Evolutionary conservation across 352 stramenopile species (phyloP), one percentile per base, ranked within the genome.

Genomic region (Phytophthora sp.): DNA sequence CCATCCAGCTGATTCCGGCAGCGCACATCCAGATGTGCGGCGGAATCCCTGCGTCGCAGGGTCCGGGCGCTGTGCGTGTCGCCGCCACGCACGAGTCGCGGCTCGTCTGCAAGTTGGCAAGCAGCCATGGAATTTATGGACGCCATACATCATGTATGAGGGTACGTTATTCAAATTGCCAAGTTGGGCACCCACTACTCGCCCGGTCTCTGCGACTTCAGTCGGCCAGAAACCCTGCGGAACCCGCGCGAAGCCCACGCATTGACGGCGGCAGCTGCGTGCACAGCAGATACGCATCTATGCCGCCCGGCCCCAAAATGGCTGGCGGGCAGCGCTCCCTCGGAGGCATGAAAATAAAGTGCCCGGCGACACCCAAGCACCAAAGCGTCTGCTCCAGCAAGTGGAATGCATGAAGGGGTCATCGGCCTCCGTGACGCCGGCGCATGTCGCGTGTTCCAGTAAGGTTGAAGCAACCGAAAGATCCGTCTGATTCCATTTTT

Each of bases 181-280:
- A 15, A 5, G 16, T 44, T 46, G 18, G 18, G n/a, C 38, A 45
- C 39, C 41, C 42, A 57, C 31, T 33, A 55, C 27, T 31, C 24
- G 54, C 29, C 55, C 29, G 21, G 57, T 67, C 50, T 67, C 49
- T 66, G 26, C 42, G 16, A 31, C 49, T 61, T 50, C 50, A 54
- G 61, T 44, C 20, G 53, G 33, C 42, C 60, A 68, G 47, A 68
- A 47, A 63, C 36, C 59, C 33, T 47, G 31, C 33, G 42, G 11
- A 2, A 1, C 6, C 18, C 8, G 24, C 21, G 36, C 11, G 16
- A 33, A 21, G 35, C 53, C 15, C 54, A 70, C 53, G 47, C 54
- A 54, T 54, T 53, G 33, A 49, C 38, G 18, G 29, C 36, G 7
- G 55, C 59, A 73, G 57, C 64, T 73, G 64, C 57, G 42, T 26